Evolutionary conservation across 1,284 basidiomycete species (phyloP), one percentile per base, ranked within the genome.

Genomic region (Cutaneotrichosporon sp.): DNA sequence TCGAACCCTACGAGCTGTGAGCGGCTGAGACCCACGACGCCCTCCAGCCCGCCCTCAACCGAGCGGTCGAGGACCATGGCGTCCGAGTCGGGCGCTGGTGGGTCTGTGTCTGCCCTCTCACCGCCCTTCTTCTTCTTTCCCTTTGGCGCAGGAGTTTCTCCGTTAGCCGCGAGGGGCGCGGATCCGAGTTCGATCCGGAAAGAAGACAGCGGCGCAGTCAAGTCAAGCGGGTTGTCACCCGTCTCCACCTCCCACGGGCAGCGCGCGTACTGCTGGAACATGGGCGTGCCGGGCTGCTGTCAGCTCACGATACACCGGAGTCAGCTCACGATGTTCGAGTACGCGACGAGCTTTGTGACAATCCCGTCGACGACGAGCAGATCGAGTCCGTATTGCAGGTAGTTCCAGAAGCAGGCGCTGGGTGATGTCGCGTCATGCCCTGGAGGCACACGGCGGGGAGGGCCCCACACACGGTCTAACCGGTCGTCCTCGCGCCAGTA

Each of bases 401-500:
- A 95, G 74, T 94, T 94, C 81, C 91, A 93, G 78, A 94, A 95
- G 78, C 92, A 90, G 90, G 63, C 56, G 5, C 34, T 64, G 4
- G 66, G 50, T 22, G 40, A n/a, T 31, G 22, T n/a, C 22, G 47
- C 30, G 21, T 56, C 47, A 8, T 61, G 32, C 32, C 55, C 55
- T 32, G 18, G 49, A 13, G 18, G 40, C n/a, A 13, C 40, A 9
- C 47, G 46, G n/a, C 21, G 55, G 38, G 8, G 55, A 34, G 55
- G 14, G 10, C 72, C 75, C 77, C 78, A 80, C 51, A 79, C 73
- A 40, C 71, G 69, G 22, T 70, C 70, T 87, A 95, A 89, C 63
- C 92, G 82, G 70, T 92, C 88, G 72, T 94, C 92, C 67, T 93
- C 90, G 75, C 92, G 92, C 81, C 90, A 90, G 76, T 90, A 88